Base-by-base conservation (phyloP, 2,329 filamentous ascomycete species). In the Hymenoscyphus albidus region DNA sequence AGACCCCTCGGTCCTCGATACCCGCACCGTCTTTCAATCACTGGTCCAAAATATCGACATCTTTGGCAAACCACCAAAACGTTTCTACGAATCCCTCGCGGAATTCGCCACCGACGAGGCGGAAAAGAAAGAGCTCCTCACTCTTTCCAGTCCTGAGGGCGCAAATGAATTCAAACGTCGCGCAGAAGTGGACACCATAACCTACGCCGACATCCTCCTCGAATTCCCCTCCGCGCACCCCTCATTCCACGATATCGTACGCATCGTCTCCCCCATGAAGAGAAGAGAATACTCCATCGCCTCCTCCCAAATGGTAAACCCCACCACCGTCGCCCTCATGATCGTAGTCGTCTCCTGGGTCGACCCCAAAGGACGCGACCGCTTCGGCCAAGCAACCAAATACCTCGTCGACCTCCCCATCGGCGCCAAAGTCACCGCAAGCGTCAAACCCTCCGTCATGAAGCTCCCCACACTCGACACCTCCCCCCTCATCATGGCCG, bases 241-340 rank as follows among this genome's bases (percentile, higher is more conserved):
- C 5, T 82, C 82, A 65, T 95, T 98, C 86, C 86, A 93, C 75
- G 93, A 98, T 72, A 89, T 99, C 64, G 85, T 91, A 68, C 89
- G 88, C 74, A 92, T 99, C 67, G 90, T 99, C 69, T 86, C 84
- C 69, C 94, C 95, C 13, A 88, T 97, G 82, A 99, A 99, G 85
- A 91, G 95, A 67, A 87, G 95, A 73, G 95, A 99, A 80, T 99
- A 99, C 84, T 97, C 92, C n/a, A 98, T 99, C 71, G 95, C 95
- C 22, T 98, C 95, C 2, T 95, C 93, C 63, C 95, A 99, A 80
- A 92, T 94, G 73, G 94, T 98, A 51, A 93, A 92, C 0, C 93
- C 95, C 22, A 93, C 82, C 74, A 88, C 86, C n/a, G 93, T 99
- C 65, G 86, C 93, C 9, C 87, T 99, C 69, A 95, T 98, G 87